These are phyloP conservation scores for Hyaloscypha bicolor DNA, from an alignment of 495 filamentous ascomycete species.

Conservation along the genomic window DNA sequence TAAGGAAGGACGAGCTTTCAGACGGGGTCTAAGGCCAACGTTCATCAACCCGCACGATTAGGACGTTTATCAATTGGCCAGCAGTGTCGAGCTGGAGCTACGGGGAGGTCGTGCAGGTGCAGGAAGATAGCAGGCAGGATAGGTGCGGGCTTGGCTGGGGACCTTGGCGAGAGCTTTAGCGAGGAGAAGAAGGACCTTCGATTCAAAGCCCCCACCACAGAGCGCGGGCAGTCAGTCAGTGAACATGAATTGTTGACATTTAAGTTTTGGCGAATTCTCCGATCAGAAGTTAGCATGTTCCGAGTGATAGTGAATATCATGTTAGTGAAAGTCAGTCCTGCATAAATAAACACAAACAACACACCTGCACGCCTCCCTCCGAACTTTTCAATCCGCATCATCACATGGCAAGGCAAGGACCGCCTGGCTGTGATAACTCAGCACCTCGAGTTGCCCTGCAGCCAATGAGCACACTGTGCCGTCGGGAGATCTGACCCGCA, in stretches of 20 bases:
- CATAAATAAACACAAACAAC: not conserved
- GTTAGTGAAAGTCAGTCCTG: not conserved
- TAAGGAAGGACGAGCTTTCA: constrained; percentile 63
- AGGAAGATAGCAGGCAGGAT: not conserved
- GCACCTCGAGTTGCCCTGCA: not conserved
- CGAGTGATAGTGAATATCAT: too few species aligned
- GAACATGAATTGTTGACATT: not conserved
- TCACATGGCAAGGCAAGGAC: not conserved
- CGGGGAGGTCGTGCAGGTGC: not conserved
- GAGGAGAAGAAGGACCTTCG: constrained; percentile 17
- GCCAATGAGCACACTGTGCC: constrained; percentile 1
- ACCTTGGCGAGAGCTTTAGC: constrained; percentile 20
- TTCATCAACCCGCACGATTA: constrained; percentile 29
- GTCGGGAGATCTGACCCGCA: constrained; percentile 16
- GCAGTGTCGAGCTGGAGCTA: constrained; percentile 2
- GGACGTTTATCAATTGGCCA: constrained; percentile 13
- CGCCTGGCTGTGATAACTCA: constrained; percentile 15
- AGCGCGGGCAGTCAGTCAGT: not conserved
- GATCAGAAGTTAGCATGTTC: not conserved
- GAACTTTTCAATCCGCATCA: constrained; percentile 5
- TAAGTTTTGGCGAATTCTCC: not conserved
- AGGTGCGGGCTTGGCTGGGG: constrained; percentile 1
- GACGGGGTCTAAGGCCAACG: constrained; percentile 57
- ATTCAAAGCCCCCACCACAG: not conserved
- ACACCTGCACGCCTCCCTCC: not conserved